phyloP scores from a whole-genome alignment of 2,329 filamentous ascomycete genomes.

The Didymella keratinophila region DNA sequence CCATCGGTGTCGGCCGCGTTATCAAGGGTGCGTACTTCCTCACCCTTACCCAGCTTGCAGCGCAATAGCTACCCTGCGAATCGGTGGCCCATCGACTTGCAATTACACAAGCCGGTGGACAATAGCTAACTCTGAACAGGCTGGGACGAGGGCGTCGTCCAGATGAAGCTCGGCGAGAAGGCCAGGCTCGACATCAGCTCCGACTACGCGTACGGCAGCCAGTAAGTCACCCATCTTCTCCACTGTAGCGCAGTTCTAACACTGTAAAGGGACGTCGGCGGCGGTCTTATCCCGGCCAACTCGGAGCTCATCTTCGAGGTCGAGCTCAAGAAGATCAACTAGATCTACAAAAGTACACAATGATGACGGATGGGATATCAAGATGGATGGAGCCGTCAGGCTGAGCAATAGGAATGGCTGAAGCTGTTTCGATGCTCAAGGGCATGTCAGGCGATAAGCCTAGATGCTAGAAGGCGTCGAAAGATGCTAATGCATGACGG shows the following conservation, averaged over 20 bases:
- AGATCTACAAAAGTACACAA: constrained; percentile 4
- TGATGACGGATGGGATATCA: background rate
- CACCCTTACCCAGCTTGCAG: background rate
- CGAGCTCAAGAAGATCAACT: constrained; percentile 48
- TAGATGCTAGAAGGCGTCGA: background rate
- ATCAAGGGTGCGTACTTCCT: constrained; percentile 73
- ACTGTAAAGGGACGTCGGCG: constrained; percentile 51
- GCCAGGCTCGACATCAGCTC: constrained; percentile 80
- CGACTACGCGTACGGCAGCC: constrained; percentile 58
- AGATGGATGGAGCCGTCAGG: background rate
- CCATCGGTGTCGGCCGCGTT: constrained; percentile 82
- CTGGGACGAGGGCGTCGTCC: constrained; percentile 67
- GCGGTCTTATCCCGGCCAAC: constrained; percentile 74
- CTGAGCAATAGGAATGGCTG: background rate
- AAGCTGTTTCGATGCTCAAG: background rate
- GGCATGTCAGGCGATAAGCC: background rate
- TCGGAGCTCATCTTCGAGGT: constrained; percentile 74
- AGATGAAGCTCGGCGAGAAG: constrained; percentile 92
- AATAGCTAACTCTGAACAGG: constrained; percentile 35
- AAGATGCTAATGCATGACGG: background rate
- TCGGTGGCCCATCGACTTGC: background rate
- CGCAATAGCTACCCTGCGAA: too few species aligned
- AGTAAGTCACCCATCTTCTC: constrained; percentile 20
- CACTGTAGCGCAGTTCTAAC: background rate
- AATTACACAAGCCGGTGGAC: background rate